phyloP scores from a whole-genome alignment of 148 eudicot species.

The Cornus florida region DNA sequence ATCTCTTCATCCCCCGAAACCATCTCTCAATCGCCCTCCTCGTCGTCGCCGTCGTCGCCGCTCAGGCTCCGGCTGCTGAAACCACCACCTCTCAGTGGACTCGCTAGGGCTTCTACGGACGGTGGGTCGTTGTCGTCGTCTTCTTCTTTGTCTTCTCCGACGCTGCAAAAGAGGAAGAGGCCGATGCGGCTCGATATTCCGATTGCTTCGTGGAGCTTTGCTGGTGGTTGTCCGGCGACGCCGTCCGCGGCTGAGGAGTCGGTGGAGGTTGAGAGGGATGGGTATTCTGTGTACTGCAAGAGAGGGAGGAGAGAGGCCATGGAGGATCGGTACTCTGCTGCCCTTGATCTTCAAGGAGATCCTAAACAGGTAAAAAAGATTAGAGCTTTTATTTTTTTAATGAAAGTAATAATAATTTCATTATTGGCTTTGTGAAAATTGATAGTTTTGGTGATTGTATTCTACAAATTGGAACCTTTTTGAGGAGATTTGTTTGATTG shows the following conservation, averaged over 20 bases:
- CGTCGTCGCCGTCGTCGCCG: slow-evolving; percentile 33
- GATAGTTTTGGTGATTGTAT: background rate
- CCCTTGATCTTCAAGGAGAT: slow-evolving; percentile 44
- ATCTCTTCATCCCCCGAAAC: slow-evolving; percentile 26
- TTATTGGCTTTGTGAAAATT: background rate
- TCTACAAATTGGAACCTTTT: too few relatives aligned
- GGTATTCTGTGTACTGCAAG: slow-evolving; percentile 76
- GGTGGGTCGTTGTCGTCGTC: slow-evolving; percentile 10
- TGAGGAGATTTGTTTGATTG: too few relatives aligned
- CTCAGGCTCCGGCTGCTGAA: slow-evolving; percentile 30
- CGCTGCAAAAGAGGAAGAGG: slow-evolving; percentile 65
- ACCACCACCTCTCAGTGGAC: slow-evolving; percentile 21
- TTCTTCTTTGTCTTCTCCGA: slow-evolving; percentile 32
- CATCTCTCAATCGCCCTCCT: slow-evolving; percentile 16
- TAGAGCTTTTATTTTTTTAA: background rate
- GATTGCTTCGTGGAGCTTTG: slow-evolving; percentile 29
- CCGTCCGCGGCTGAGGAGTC: slow-evolving; percentile 19
- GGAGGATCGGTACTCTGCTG: slow-evolving; percentile 85
- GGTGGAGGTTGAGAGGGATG: slow-evolving; percentile 69
- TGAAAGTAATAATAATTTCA: too few relatives aligned
- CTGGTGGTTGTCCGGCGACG: slow-evolving; percentile 13
- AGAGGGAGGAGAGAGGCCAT: slow-evolving; percentile 74
- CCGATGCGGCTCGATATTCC: slow-evolving; percentile 78
- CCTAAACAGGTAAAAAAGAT: slow-evolving; percentile 86
- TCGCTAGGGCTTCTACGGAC: slow-evolving; percentile 22